Conservation (phyloP, 2,329 filamentous ascomycete genomes). For the Beauveria sp. region DNA sequence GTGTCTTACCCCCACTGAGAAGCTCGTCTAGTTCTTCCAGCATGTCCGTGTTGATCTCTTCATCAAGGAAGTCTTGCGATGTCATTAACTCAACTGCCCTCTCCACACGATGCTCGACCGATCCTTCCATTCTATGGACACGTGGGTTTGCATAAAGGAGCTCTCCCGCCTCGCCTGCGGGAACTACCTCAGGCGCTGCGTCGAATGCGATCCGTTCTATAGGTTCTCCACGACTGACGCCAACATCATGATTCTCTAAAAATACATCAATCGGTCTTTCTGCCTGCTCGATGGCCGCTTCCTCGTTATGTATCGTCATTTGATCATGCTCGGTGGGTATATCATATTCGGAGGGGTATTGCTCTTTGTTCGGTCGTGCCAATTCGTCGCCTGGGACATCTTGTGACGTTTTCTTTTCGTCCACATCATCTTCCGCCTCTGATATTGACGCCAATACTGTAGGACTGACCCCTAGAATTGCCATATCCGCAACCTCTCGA, state of each 20-base stretch:
- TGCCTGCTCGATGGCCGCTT: not conserved
- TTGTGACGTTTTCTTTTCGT: not conserved
- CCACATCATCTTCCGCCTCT: not conserved
- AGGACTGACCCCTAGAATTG: not conserved
- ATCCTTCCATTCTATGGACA: not conserved
- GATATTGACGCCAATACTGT: not conserved
- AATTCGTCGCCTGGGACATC: not conserved
- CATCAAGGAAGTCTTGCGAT: constrained; percentile 14
- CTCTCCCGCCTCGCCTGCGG: not conserved
- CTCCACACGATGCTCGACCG: not conserved
- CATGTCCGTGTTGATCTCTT: constrained; percentile 19
- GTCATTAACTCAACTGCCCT: too few species aligned
- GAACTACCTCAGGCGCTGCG: not conserved
- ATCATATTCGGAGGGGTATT: not conserved
- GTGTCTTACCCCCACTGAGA: not conserved
- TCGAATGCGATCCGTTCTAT: not conserved
- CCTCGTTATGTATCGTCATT: not conserved
- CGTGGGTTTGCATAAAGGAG: not conserved
- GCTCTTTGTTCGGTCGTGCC: not conserved
- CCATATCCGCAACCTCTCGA: not conserved
- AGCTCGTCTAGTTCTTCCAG: constrained; percentile 14
- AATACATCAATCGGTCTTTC: not conserved
- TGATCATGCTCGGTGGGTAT: not conserved
- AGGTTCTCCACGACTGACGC: not conserved
- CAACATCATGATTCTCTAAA: not conserved